Base-by-base conservation (phyloP, 2,329 filamentous ascomycete species). In the Reticulascus tulasneorum region DNA sequence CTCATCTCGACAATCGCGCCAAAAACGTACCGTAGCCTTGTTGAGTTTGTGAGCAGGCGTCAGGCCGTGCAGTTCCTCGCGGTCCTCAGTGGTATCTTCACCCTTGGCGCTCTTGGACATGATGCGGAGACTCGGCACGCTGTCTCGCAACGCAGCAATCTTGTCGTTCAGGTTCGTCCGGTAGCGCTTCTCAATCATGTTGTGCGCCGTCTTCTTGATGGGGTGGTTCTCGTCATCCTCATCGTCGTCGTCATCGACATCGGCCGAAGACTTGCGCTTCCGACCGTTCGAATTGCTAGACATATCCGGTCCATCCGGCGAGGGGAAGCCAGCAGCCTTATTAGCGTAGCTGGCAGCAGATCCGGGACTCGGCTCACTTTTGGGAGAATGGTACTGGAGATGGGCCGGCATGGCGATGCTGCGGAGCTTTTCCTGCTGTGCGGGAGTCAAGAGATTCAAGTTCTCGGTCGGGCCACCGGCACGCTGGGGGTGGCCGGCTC, bases 141-240 rank as follows among this genome's bases (percentile, higher is more conserved):
- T 94, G 59, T 96, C 89, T 50, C 90, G 77, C 44, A 97, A 68
- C 40, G 90, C 89, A 29, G 89, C 85, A 51, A 97, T 97, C 67
- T 97, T 97, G 57, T 96, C 91, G 55, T 97, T 97, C 38, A 97
- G 73, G 54, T 97, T 97, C 35, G 87, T 95, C 51, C 91, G 82
- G 61, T 97, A 97, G 47, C 91, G 74, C 72, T 96, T 97, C 66
- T 97, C 91, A 45, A 97, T 96, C 75, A 97, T 93, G 62, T 96
- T 97, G 64, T 97, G 91, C 3, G 91, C 89, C 21, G 90, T 94
- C 73, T 96, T 96, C 72, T 95, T 96, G 40, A 70, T 53, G 19
- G 67, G 68, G 16, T 71, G 67, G 21, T 73, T 80, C 49, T 69
- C 75, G 47, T 73, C 74, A 33, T 77, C 60, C 20, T 73, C 64